phyloP scores from a whole-genome alignment of 257 asterid genomes.

The Cruciata laevipes region DNA sequence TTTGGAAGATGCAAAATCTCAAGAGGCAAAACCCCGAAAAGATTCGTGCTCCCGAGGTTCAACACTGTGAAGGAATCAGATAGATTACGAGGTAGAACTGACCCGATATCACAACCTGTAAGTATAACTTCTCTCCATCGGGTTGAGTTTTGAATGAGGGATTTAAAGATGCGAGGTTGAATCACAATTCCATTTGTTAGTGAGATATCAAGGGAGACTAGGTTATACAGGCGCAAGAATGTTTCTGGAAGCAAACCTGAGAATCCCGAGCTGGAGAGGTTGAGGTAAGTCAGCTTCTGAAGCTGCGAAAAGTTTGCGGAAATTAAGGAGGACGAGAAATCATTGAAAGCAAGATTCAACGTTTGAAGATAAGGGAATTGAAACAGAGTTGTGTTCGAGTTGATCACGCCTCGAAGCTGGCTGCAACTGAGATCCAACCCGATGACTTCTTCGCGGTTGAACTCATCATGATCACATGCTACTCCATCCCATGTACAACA shows the following conservation, averaged over 20 bases:
- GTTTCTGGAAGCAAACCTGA: constrained; percentile 20
- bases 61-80: constrained; percentile 17
- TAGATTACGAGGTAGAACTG: constrained; percentile 17
- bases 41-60: constrained; percentile 7
- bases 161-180: constrained; percentile 16
- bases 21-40: constrained; percentile 16
- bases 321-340: constrained; percentile 15
- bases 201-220: constrained; percentile 15
- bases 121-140: constrained; percentile 16
- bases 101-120: constrained; percentile 5
- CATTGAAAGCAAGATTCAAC: constrained; percentile 18
- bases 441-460: constrained; percentile 9
- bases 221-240: constrained; percentile 8
- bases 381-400: constrained; percentile 13
- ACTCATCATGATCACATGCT: neutral
- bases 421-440: constrained; percentile 22
- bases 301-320: neutral
- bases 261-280: constrained; percentile 14
- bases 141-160: constrained; percentile 26
- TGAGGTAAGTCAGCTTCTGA: constrained; percentile 10
- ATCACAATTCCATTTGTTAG: constrained; percentile 2
- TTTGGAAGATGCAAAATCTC: constrained; percentile 18
- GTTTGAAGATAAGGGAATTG: constrained; percentile 5
- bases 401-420: constrained; percentile 15
- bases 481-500: constrained; percentile 21